These are phyloP conservation scores for Suzukiozyma palmioleophila DNA, from an alignment of 1,139 yeast species.

Conservation along the genomic window DNA sequence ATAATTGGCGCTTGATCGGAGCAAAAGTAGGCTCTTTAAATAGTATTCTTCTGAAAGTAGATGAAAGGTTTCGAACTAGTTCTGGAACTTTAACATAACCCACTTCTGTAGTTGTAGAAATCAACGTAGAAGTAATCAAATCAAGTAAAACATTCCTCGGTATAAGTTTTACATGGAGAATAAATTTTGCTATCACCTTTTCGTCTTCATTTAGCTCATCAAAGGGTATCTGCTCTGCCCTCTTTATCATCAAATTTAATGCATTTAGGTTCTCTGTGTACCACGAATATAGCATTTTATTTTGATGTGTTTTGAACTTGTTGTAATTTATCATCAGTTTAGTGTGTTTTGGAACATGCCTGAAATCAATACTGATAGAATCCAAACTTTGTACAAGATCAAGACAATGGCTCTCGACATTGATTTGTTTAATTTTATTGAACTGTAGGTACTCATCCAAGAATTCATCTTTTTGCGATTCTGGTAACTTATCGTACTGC, in stretches of 20 bases:
- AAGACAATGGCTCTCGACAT: constrained; percentile 16
- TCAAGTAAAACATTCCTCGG: constrained; percentile 17
- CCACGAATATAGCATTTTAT: constrained; percentile 14
- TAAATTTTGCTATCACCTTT: constrained; percentile 12
- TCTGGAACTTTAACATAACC: constrained; percentile 15
- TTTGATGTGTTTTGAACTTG: constrained; percentile 3
- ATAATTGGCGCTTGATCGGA: constrained; percentile 8
- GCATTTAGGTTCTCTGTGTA: constrained; percentile 7
- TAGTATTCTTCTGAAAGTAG: constrained; percentile 13
- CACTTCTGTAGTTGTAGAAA: constrained; percentile 16
- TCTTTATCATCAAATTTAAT: constrained; percentile 5
- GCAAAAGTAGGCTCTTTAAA: constrained; percentile 9
- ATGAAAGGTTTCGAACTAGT: constrained; percentile 12
- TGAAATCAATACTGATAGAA: neutral
- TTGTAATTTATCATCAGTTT: constrained; percentile 7
- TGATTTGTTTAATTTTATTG: constrained; percentile 21
- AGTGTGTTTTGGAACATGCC: constrained; percentile 8
- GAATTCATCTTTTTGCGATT: constrained; percentile 13
- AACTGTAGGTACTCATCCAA: constrained; percentile 20
- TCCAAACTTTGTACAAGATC: constrained; percentile 2
- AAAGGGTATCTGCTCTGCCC: constrained; percentile 3
- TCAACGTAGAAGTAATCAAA: constrained; percentile 17
- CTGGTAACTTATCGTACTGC: constrained; percentile 13
- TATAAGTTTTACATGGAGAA: constrained; percentile 15
- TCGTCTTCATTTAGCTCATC: constrained; percentile 10